phyloP scores from a whole-genome alignment of 345 rosid species.

The Arabidopsis arenosa region DNA sequence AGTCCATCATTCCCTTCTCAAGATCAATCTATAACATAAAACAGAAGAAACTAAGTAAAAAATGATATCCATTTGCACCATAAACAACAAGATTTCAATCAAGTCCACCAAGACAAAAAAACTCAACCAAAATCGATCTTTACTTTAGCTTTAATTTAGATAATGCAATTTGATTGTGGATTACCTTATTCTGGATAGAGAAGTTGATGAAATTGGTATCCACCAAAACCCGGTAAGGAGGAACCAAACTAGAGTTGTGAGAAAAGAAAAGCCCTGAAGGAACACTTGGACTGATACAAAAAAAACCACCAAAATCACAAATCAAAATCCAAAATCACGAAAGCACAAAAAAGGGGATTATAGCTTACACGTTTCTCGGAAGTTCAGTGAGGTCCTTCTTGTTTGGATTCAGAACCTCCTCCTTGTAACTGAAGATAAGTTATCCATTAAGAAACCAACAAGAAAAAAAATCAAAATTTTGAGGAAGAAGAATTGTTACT shows the following conservation, averaged over 20 bases:
- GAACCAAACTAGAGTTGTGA: conserved; percentile 80
- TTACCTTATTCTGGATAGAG: conserved; percentile 87
- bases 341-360: background rate
- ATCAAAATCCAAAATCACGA: background rate
- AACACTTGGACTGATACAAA: conserved; percentile 69
- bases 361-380: conserved; percentile 88
- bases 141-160: background rate
- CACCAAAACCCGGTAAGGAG: conserved; percentile 88
- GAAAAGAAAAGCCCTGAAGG: conserved; percentile 84
- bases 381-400: conserved; percentile 76
- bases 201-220: conserved; percentile 97
- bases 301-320: background rate
- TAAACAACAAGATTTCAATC: background rate
- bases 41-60: background rate
- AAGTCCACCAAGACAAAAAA: background rate
- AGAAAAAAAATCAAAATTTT: background rate
- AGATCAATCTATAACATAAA: conserved; percentile 69
- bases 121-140: background rate
- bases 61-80: conserved; percentile 3
- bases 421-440: conserved; percentile 68
- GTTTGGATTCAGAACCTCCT: conserved; percentile 85
- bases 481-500: conserved; percentile 22
- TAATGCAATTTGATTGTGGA: conserved; percentile 37
- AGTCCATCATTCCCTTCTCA: conserved; percentile 94
- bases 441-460: background rate